These are phyloP conservation scores for Heteromeles arbutifolia DNA, from an alignment of 306 rosid species.

Conservation along the genomic window DNA sequence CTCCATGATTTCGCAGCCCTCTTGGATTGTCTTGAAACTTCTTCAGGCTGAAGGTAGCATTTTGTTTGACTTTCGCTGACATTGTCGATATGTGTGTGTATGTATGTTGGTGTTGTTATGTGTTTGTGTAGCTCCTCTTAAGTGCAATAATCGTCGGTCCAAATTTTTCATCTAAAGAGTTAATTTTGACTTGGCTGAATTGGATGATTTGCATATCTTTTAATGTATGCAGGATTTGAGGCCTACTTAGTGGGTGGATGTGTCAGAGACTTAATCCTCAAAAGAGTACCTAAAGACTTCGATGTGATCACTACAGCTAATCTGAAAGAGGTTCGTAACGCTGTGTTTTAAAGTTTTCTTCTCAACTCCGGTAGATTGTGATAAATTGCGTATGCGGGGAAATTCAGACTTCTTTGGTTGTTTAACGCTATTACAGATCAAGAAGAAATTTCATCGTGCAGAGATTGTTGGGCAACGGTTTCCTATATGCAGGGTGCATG, in stretches of 20 bases:
- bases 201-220: slow-evolving; percentile 7
- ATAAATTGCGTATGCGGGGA: neutral
- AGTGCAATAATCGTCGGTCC: neutral
- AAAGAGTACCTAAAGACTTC: slow-evolving; percentile 76
- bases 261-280: slow-evolving; percentile 79
- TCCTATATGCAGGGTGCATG: slow-evolving; percentile 70
- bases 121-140: too few species aligned
- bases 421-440: slow-evolving; percentile 41
- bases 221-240: slow-evolving; percentile 57
- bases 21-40: slow-evolving; percentile 26
- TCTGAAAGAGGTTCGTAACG: slow-evolving; percentile 50
- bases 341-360: slow-evolving; percentile 1
- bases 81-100: neutral
- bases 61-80: neutral
- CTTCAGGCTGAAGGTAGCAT: slow-evolving; percentile 30
- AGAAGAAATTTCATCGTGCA: slow-evolving; percentile 33
- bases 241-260: slow-evolving; percentile 96
- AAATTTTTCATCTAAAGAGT: neutral
- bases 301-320: slow-evolving; percentile 84
- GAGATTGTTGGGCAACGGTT: slow-evolving; percentile 63
- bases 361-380: neutral
- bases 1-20: slow-evolving; percentile 17
- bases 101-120: neutral
- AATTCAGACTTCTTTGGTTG: neutral
- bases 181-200: neutral